Percentiles rank a stretch among this genome's conserved stretches.
phyloP scores from a whole-genome alignment of 768 basidiomycete genomes.

The Collybia sp. region DNA sequence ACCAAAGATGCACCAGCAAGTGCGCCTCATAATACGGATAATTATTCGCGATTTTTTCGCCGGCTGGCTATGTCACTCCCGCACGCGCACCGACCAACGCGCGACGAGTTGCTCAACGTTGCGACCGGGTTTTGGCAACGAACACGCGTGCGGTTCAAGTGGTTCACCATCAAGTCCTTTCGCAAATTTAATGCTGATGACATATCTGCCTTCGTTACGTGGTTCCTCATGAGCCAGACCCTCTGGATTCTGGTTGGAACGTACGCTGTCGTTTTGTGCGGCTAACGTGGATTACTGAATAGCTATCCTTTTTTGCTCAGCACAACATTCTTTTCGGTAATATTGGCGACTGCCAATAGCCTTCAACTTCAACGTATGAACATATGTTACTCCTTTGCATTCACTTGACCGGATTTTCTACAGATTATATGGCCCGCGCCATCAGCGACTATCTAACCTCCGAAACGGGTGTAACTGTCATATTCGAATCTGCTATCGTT shows the following conservation, averaged over 20 bases:
- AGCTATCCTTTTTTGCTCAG: conserved; percentile 27
- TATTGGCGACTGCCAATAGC: conserved; percentile 88
- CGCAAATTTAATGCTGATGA: conserved; percentile 95
- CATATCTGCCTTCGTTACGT: conserved; percentile 92
- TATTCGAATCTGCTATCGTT: conserved; percentile 97
- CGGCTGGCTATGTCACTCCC: conserved; percentile 77
- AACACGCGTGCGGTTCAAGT: conserved; percentile 87
- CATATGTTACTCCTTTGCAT: background rate
- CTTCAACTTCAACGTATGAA: conserved; percentile 73
- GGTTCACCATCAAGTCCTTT: conserved; percentile 95
- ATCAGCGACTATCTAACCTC: conserved; percentile 92
- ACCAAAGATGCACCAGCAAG: too few relatives aligned
- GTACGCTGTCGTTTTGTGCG: conserved; percentile 38
- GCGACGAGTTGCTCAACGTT: conserved; percentile 84
- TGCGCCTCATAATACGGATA: conserved; percentile 37
- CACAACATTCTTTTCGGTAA: conserved; percentile 92
- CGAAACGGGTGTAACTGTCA: conserved; percentile 90
- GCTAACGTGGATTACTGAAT: background rate
- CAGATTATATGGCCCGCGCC: conserved; percentile 80
- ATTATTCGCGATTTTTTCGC: conserved; percentile 79
- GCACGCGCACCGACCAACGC: conserved; percentile 72
- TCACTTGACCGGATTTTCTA: conserved; percentile 3
- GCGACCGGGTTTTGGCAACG: conserved; percentile 92
- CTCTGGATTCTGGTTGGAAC: conserved; percentile 95
- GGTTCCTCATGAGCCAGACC: conserved; percentile 94